Evolutionary conservation across 805 yeast species (phyloP), one percentile per base, ranked within the genome.

Genomic region (Suhomyces emberorum): DNA sequence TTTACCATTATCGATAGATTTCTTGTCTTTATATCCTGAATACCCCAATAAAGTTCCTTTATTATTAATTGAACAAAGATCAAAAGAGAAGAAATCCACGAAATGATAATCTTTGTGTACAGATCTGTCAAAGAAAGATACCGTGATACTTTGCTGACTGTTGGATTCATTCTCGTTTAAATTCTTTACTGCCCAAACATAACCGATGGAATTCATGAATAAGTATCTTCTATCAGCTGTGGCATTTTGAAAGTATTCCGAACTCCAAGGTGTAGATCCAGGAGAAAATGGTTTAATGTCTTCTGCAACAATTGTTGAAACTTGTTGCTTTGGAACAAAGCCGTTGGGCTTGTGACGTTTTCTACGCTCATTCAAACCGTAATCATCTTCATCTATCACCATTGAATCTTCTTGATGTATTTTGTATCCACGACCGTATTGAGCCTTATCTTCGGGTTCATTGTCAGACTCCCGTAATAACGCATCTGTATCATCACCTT

Each of bases 231-330:
- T 75, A 35, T 78, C 76, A 3, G 64, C 68, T 10, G 37, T 44
- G 2, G 63, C 50, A 24, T 25, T 30, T 8, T 22, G 51, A 31
- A 30, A 48, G 37, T 15, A 18, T 37, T 29, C 46, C 30, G 48
- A 47, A 19, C 35, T 29, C 83, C 89, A 88, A 0, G 96, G 95
- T 0, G 98, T 91, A 5, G 83, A 76, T 1, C 98, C 98, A 1
- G 87, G 84, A 3, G 95, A 87, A 48, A 79, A 83, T 0, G 96
- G 89, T 30, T 62, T 66, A 19, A 79, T 50, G 7, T 62, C 65
- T 6, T 35, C 34, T 6, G 20, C 15, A 70, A 1, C 77, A 80
- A 10, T 15, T 15, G 10, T 21, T 16, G 29, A 19, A 23, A 12
- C 15, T n/a, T 35, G 34, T 20, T 15, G 17, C 20, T 22, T 28